Evolutionary conservation across 2,329 filamentous ascomycete genomes (phyloP).

Genomic region (Colletotrichum sp.): DNA sequence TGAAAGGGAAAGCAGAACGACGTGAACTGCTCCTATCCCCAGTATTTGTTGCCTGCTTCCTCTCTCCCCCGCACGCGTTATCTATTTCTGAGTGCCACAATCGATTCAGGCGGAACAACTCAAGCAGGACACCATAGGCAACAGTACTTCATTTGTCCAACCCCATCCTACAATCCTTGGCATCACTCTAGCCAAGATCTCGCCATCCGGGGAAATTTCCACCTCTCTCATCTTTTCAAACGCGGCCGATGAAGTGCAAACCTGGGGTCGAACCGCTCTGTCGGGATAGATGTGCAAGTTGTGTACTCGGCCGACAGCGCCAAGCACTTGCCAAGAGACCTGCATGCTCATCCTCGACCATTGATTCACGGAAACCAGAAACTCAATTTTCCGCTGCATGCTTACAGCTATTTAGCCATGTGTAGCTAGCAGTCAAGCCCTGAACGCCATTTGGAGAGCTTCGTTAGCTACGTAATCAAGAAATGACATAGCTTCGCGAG

Average conservation of each 20-base stretch:
- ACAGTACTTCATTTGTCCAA: background rate
- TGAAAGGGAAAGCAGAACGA: background rate
- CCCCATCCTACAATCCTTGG: background rate
- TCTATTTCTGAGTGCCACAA: background rate
- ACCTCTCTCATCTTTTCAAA: slow-evolving; percentile 5
- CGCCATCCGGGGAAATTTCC: background rate
- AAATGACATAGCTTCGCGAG: background rate
- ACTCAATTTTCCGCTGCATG: slow-evolving; percentile 11
- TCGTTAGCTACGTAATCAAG: slow-evolving; percentile 6
- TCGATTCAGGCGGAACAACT: fast-evolving
- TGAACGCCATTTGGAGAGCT: background rate
- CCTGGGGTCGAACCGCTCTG: background rate
- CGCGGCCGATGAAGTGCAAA: background rate
- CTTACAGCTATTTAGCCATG: background rate
- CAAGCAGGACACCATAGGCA: fast-evolving
- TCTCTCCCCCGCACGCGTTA: background rate
- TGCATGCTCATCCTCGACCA: background rate
- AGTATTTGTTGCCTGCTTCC: background rate
- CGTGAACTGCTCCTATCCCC: background rate
- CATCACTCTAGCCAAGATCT: background rate
- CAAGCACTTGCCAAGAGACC: slow-evolving; percentile 16
- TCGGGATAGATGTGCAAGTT: background rate
- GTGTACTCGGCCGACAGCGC: background rate
- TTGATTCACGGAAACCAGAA: slow-evolving; percentile 15
- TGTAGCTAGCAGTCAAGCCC: background rate